These are phyloP conservation scores for Apiotrichum montevideense DNA, from an alignment of 1,284 basidiomycete species.

Conservation along the genomic window DNA sequence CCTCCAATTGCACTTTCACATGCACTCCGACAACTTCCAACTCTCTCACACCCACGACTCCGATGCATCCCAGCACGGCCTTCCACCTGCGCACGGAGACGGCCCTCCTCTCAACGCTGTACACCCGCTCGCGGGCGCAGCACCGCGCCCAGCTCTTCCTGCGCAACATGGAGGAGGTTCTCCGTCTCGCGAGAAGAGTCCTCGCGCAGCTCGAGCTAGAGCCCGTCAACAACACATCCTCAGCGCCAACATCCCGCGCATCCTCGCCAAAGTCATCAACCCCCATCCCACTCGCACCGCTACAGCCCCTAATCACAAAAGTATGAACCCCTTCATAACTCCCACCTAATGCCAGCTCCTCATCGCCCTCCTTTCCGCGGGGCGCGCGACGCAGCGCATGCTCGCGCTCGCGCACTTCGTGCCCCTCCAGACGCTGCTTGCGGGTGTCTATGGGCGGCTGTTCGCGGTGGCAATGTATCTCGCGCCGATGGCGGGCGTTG, in stretches of 20 bases:
- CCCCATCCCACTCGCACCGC: not conserved
- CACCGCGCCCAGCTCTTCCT: constrained; percentile 30
- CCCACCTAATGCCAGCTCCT: constrained; percentile 8
- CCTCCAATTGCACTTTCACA: no score
- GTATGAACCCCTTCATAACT: not conserved
- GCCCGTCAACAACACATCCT: not conserved
- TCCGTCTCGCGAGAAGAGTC: constrained; percentile 5
- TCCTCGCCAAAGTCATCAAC: not conserved
- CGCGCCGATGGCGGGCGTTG: constrained; percentile 1
- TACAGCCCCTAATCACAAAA: no score
- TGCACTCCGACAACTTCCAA: not conserved
- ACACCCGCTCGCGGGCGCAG: constrained; percentile 19
- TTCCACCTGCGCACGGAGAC: constrained; percentile 22
- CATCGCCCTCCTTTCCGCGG: constrained; percentile 13
- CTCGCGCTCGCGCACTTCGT: constrained; percentile 31
- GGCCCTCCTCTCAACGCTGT: constrained; percentile 13
- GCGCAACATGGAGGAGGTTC: constrained; percentile 10
- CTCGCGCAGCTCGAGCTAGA: no score
- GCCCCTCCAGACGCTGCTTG: constrained; percentile 31
- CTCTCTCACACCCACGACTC: not conserved
- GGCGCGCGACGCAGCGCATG: constrained; percentile 6
- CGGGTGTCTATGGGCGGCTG: constrained; percentile 31
- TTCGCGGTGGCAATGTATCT: constrained; percentile 19
- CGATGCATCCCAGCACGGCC: constrained; percentile 13
- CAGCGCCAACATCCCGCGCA: not conserved